Base-by-base conservation (phyloP, 2,329 filamentous ascomycete genomes). In the Botryotinia convoluta region DNA sequence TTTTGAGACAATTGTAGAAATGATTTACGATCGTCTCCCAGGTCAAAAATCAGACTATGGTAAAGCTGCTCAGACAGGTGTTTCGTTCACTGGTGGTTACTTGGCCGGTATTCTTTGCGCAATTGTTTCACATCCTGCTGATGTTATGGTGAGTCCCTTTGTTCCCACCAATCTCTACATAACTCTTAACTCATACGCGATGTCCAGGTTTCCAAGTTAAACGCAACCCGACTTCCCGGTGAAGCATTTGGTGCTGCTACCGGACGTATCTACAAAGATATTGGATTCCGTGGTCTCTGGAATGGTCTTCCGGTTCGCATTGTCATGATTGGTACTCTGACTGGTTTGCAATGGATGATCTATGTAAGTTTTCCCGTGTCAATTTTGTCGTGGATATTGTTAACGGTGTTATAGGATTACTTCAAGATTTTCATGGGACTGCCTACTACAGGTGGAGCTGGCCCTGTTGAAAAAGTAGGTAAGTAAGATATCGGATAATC, bases 301-400 rank as follows among this genome's bases (percentile, higher is more conserved):
- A 97, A 97, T 80, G 95, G 95, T 14, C 84, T 98, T 62, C 91
- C 93, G 0, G 92, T 97, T 68, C 84, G 90, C 79, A 97, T 97
- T 80, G 90, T 72, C 12, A 72, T 72, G 71, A 79, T 79, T 59
- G 82, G 83, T 42, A 87, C 84, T 0, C 78, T 87, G 77, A 97
- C 93, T 32, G 93, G 93, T 74, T 84, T 97, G 75, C 94, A 97
- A 85, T 97, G 94, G 94, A 93, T 97, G 91, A 96, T 95, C 82
- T 96, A 95, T 84, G 92, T 88, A 79, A 86, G 79, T 76, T 35
- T 35, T 1, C 1, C 70, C 35, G 22, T n/a, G 8, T 26, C 26
- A 12, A 18, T n/a, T 37, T 37, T 54, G 37, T 32, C 8, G 48
- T 60, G 45, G 45, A 44, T 67, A n/a, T 45, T 48, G 1, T 67